These are phyloP conservation scores for Dendrobium nobile DNA, from an alignment of 106 monocot species.

Conservation along the genomic window DNA sequence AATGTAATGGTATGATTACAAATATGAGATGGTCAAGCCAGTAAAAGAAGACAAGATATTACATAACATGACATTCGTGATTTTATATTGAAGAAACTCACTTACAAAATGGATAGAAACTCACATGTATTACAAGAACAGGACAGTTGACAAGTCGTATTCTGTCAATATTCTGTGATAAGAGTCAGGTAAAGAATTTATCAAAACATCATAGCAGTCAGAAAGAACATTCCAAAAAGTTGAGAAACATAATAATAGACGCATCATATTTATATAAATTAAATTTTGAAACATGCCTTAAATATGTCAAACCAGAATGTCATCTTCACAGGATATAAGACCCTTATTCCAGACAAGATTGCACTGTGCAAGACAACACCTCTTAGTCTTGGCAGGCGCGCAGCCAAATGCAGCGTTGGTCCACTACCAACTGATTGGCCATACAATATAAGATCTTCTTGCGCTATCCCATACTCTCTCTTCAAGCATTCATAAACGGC, in stretches of 20 bases:
- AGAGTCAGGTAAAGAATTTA: background rate
- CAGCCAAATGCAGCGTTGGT: slow-evolving; percentile 82
- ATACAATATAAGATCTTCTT: slow-evolving; percentile 89
- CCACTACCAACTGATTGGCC: slow-evolving; percentile 98
- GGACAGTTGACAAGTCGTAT: slow-evolving; percentile 11
- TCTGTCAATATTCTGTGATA: slow-evolving; percentile 10
- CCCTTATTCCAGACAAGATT: slow-evolving; percentile 89
- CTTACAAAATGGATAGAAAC: background rate
- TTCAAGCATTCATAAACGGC: slow-evolving; percentile 84
- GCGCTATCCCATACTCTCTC: slow-evolving; percentile 56
- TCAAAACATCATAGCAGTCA: background rate
- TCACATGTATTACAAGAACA: slow-evolving; percentile 15
- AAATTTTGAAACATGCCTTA: slow-evolving; percentile 41
- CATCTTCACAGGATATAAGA: slow-evolving; percentile 86
- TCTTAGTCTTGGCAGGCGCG: slow-evolving; percentile 52
- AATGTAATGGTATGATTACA: background rate
- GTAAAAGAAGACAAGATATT: background rate
- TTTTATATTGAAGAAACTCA: background rate
- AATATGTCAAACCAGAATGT: slow-evolving; percentile 98
- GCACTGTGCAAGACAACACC: slow-evolving; percentile 91
- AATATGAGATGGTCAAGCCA: background rate
- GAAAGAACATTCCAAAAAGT: background rate
- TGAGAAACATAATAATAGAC: background rate
- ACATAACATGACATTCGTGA: background rate
- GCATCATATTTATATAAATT: background rate